Conservation (phyloP, 495 filamentous ascomycete species). For the Xylaria castorea region DNA sequence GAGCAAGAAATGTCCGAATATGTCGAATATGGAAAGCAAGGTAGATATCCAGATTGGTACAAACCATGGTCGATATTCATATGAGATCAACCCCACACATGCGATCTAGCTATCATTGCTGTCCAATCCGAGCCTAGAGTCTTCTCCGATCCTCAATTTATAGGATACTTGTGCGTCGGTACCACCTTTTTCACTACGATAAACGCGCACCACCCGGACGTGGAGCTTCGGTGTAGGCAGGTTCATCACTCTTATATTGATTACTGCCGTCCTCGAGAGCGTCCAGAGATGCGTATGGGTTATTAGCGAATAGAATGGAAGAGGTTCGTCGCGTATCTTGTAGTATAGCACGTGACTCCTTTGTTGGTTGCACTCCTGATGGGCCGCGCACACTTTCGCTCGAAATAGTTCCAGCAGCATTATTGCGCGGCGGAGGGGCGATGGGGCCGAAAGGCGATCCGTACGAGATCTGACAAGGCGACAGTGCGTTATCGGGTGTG, state of each 20-base stretch:
- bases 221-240: neutral
- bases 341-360: neutral
- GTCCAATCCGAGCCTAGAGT: neutral
- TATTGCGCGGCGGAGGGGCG: conserved; percentile 13
- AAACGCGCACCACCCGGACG: neutral
- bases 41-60: neutral
- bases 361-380: neutral
- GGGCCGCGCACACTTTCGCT: neutral
- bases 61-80: neutral
- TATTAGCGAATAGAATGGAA: neutral
- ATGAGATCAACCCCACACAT: neutral
- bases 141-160: neutral
- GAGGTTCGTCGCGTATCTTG: neutral
- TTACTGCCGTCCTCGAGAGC: neutral
- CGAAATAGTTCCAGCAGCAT: neutral
- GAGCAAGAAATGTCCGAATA: neutral
- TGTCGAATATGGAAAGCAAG: neutral
- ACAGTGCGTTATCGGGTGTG: neutral
- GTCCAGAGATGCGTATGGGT: conserved; percentile 15
- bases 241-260: neutral
- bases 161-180: neutral
- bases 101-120: neutral
- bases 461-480: neutral
- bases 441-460: conserved; percentile 22
- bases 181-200: neutral